These are phyloP conservation scores for Zoysia matrella DNA, from an alignment of 202 grass and related monocot species.

Conservation along the genomic window DNA sequence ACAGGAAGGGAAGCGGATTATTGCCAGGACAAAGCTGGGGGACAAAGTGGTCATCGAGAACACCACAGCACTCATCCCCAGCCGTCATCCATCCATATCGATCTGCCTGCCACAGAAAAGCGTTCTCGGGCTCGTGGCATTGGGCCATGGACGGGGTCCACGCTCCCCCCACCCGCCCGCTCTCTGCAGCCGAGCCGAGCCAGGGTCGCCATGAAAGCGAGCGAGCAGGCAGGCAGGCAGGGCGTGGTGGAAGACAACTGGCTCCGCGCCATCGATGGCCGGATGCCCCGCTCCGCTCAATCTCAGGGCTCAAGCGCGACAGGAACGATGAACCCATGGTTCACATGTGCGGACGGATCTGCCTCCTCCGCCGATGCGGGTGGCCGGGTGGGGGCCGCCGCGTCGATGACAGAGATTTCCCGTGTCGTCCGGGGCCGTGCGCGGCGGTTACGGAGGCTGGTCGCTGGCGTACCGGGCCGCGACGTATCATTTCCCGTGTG, in stretches of 20 bases:
- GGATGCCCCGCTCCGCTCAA: too few relatives aligned
- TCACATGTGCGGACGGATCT: slow-evolving; percentile 1
- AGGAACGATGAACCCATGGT: not conserved
- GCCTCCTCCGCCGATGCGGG: not conserved
- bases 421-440: not conserved
- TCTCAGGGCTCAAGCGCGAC: not conserved
- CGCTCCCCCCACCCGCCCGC: not conserved
- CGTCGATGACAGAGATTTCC: not conserved
- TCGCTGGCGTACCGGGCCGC: not conserved
- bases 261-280: not conserved
- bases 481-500: not conserved
- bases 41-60: slow-evolving; percentile 10
- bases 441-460: slow-evolving; percentile 7
- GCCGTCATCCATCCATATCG: not conserved
- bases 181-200: not conserved
- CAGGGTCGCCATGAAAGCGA: too few relatives aligned
- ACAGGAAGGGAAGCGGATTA: not conserved
- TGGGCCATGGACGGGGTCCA: not conserved
- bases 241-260: slow-evolving; percentile 16
- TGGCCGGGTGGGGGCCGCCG: not conserved
- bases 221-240: not conserved
- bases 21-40: not conserved
- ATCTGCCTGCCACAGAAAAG: slow-evolving; percentile 5
- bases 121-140: not conserved
- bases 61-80: not conserved